Evolutionary conservation across 257 asterid genomes (phyloP).

Genomic region (Ajuga chamaepitys): DNA sequence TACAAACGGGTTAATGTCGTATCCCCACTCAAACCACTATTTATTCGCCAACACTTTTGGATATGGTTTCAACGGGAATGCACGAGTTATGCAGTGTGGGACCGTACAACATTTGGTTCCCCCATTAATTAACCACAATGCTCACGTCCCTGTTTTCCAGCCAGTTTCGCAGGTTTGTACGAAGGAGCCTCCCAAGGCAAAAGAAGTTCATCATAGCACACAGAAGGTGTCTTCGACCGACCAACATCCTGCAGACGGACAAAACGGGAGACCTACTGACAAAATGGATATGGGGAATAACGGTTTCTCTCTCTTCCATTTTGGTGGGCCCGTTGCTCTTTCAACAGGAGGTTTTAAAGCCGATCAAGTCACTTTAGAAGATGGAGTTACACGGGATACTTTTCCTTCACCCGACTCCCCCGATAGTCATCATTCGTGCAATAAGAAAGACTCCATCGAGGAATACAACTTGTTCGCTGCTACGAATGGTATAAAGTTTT

Average conservation of each 20-base stretch:
- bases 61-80: constrained; percentile 57
- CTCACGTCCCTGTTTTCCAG: constrained; percentile 53
- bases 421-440: constrained; percentile 33
- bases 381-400: constrained; percentile 28
- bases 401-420: constrained; percentile 22
- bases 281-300: constrained; percentile 31
- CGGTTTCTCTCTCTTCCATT: constrained; percentile 92
- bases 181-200: constrained; percentile 36
- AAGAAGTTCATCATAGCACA: constrained; percentile 20
- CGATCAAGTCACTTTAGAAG: constrained; percentile 39
- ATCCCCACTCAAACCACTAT: constrained; percentile 65
- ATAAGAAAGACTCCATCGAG: constrained; percentile 53
- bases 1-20: constrained; percentile 56
- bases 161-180: constrained; percentile 41
- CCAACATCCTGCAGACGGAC: constrained; percentile 26
- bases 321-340: constrained; percentile 80
- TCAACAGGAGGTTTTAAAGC: constrained; percentile 47
- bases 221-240: constrained; percentile 24
- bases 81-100: constrained; percentile 63
- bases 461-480: constrained; percentile 91
- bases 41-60: constrained; percentile 47
- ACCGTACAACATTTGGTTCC: constrained; percentile 52
- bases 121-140: constrained; percentile 43
- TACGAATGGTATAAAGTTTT: constrained; percentile 71
- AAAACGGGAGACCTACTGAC: constrained; percentile 29